Base-by-base conservation (phyloP, 768 basidiomycete species). In the Harrya chromipes region DNA sequence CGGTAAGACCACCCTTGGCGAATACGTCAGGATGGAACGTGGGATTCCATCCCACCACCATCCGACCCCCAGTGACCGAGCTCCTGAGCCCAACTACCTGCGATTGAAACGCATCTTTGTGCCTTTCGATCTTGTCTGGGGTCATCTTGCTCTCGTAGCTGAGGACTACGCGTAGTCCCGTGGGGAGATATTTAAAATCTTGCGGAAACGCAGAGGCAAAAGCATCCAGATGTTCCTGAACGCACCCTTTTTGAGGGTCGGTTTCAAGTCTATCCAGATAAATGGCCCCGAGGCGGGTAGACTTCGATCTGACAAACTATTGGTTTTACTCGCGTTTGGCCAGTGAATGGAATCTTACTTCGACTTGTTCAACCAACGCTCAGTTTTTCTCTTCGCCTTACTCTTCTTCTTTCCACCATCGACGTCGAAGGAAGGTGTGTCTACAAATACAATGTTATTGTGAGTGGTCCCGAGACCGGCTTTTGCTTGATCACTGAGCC, bases 341-440 rank as follows among this genome's bases (percentile, higher is more conserved):
- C 12, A 37, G 12, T 16, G 36, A 7, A 10, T 5, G 2, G 6
- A 27, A 23, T 6, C 43, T 14, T 44, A 55, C 58, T 33, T 44
- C 14, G 44, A 41, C 7, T 33, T 20, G 0, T 1, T 42, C 37
- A 62, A 29, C 61, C 58, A 63, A 16, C 2, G 21, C 1, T 3
- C 13, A 40, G 31, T 54, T 14, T 43, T 11, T 2, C 1, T 37
- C 13, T 52, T 44, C 9, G 47, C 52, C 23, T 1, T 4, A 20
- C 41, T 40, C 23, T 43, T 35, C 20, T 43, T 40, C 23, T 43
- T 35, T 23, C 16, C 10, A 2, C 14, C 16, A 8, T 14, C 45
- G 3, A 43, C 33, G 19, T 23, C 29, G n/a, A 62, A 56, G 20
- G 60, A 59, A 12, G 62, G 62, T 0, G 46, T 64, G 47, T 64